These are phyloP conservation scores for Athelia sp. DNA, from an alignment of 1,284 basidiomycete genomes.

Conservation along the genomic window DNA sequence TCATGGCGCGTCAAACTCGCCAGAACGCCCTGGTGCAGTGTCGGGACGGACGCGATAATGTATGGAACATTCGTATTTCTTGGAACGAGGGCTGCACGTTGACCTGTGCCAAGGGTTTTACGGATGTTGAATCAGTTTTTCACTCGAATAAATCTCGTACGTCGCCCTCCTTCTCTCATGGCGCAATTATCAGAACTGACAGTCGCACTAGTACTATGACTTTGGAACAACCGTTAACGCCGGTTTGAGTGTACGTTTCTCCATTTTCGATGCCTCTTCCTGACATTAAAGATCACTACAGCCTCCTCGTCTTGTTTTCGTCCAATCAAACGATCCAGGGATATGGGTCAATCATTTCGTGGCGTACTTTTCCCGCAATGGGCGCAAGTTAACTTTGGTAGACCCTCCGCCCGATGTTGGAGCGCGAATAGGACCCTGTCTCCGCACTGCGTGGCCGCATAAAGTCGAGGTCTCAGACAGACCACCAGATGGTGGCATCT, in stretches of 20 bases:
- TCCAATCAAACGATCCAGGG: slow-evolving; percentile 43
- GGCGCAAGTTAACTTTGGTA: slow-evolving; percentile 51
- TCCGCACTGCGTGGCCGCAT: slow-evolving; percentile 42
- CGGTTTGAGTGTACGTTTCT: slow-evolving; percentile 31
- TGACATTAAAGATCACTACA: slow-evolving; percentile 15
- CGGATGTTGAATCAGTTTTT: slow-evolving; percentile 39
- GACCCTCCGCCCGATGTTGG: slow-evolving; percentile 51
- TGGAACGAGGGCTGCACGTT: not conserved
- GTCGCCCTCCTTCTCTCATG: not conserved
- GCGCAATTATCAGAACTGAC: not conserved
- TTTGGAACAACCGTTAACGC: slow-evolving; percentile 28
- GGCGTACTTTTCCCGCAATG: slow-evolving; percentile 52
- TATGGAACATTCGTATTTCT: slow-evolving; percentile 17
- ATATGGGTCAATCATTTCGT: slow-evolving; percentile 52
- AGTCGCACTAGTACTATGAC: slow-evolving; percentile 35
- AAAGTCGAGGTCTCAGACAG: slow-evolving; percentile 41
- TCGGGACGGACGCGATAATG: slow-evolving; percentile 36
- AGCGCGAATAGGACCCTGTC: slow-evolving; percentile 38
- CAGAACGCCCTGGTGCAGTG: slow-evolving; percentile 39
- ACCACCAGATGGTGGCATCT: slow-evolving; percentile 40
- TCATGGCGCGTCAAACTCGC: slow-evolving; percentile 37
- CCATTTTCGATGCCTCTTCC: slow-evolving; percentile 5
- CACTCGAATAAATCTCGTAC: slow-evolving; percentile 22
- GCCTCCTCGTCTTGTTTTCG: slow-evolving; percentile 59
- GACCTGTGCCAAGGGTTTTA: slow-evolving; percentile 27